Base-by-base conservation (phyloP, 2,329 filamentous ascomycete genomes). In the Talaromyces sp. region DNA sequence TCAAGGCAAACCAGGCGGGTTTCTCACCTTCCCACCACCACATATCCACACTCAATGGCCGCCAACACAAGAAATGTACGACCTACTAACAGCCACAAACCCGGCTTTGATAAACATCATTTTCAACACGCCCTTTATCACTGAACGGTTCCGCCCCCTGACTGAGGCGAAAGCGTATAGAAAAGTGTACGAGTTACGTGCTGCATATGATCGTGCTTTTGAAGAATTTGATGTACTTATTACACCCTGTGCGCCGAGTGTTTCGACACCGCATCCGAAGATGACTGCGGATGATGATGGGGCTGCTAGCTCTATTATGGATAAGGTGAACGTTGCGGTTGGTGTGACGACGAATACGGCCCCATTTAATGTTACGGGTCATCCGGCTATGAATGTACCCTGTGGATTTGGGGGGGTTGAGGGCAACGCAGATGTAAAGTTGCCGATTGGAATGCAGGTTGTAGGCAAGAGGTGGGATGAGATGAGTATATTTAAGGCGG, bases 391-490 rank as follows among this genome's bases (percentile, higher is more conserved):
- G 70, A 79, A 74, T 43, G 80, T 85, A 65, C 83, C 83, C 5
- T 78, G 78, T 41, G 72, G 81, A 2, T 71, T 69, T 57, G 52
- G 50, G 17, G 33, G n/a, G 11, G 22, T 41, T 17, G 27, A 37
- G 37, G 61, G 49, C 13, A 31, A 13, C 6, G 63, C 63, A 33
- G 67, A 58, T 45, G 59, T 64, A n/a, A 8, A 71, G 64, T 68
- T 87, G 27, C 85, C 84, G 0, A 82, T 86, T 3, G 83, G 84
- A 0, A 79, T 87, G 78, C 85, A 87, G 68, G 78, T 87, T 41
- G 80, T 87, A 10, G 84, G 82, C 8, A 71, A 68, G 54, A 67
- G 72, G 19, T 76, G 71, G 70, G 70, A 74, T 45, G 72, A 74
- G 47, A 45, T 69, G 39, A 63, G 43, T n/a, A 63, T 76, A 15